These are phyloP conservation scores for Trichoderma simmonsii DNA, from an alignment of 2,329 filamentous ascomycete species.

Conservation along the genomic window DNA sequence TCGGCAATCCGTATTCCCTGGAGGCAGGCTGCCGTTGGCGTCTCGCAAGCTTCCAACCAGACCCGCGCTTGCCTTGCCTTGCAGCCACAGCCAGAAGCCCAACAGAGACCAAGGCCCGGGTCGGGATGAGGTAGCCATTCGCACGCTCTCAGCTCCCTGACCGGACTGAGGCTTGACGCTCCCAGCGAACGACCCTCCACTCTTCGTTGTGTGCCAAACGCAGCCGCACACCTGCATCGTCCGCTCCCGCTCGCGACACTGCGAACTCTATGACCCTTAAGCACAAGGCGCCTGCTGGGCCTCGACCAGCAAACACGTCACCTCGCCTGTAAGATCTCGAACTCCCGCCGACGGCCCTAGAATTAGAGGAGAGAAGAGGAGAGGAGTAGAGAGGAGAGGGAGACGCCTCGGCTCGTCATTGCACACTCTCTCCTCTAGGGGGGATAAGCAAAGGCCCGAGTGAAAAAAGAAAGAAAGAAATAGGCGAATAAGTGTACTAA, in stretches of 20 bases:
- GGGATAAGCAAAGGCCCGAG: neutral
- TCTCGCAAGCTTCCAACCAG: conserved; percentile 18
- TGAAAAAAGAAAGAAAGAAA: neutral
- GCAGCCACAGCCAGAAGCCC: neutral
- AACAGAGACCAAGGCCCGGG: conserved; percentile 18
- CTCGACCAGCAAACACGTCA: conserved; percentile 56
- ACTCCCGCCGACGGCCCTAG: neutral
- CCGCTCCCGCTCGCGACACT: conserved; percentile 21
- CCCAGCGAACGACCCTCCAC: conserved; percentile 20
- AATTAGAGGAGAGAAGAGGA: neutral
- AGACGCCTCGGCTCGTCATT: neutral
- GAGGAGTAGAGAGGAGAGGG: neutral
- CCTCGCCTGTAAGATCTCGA: conserved; percentile 48
- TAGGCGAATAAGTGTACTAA: conserved; percentile 5
- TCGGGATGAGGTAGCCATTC: conserved; percentile 59
- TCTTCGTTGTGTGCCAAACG: conserved; percentile 6
- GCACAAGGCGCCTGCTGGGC: conserved; percentile 56
- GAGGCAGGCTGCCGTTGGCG: conserved; percentile 19
- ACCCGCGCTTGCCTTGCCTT: conserved; percentile 17
- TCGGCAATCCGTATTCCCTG: conserved; percentile 11
- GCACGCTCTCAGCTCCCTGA: conserved; percentile 57
- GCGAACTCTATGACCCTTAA: conserved; percentile 40
- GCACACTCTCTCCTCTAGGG: neutral
- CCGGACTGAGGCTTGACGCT: conserved; percentile 51
- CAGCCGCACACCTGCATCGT: conserved; percentile 24